Evolutionary conservation across 176 grass and related monocot species (phyloP).

Genomic region (Urochloa ruziziensis): DNA sequence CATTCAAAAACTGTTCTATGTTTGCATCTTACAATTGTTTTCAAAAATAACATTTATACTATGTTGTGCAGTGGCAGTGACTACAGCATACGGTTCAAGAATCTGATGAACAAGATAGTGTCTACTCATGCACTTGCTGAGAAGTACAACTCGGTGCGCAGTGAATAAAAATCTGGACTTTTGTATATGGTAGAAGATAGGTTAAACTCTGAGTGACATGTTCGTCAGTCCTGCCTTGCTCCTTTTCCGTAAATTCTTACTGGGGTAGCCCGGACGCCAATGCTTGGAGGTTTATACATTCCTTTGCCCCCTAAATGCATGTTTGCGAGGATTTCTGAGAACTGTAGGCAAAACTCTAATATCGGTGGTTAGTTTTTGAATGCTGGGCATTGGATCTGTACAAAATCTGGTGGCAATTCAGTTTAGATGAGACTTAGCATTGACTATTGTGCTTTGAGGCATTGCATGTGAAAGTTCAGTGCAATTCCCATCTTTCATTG

Average conservation of each 20-base stretch:
- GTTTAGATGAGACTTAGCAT: neutral
- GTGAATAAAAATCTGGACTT: slow-evolving; percentile 49
- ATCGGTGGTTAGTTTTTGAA: neutral
- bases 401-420: slow-evolving; percentile 17
- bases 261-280: neutral
- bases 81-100: slow-evolving; percentile 92
- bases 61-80: slow-evolving; percentile 66
- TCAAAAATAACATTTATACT: neutral
- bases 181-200: slow-evolving; percentile 47
- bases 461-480: neutral
- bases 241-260: neutral
- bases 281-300: neutral
- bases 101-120: slow-evolving; percentile 81
- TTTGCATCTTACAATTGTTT: neutral
- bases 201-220: slow-evolving; percentile 8
- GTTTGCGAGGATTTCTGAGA: neutral
- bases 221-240: neutral
- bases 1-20: too few relatives aligned
- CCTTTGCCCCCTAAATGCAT: neutral
- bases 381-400: slow-evolving; percentile 20
- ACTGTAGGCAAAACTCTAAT: neutral
- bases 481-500: too few relatives aligned
- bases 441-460: neutral
- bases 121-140: slow-evolving; percentile 58
- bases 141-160: slow-evolving; percentile 88